Conservation (phyloP, 441 rosid genomes). For the Daphne laureola region DNA sequence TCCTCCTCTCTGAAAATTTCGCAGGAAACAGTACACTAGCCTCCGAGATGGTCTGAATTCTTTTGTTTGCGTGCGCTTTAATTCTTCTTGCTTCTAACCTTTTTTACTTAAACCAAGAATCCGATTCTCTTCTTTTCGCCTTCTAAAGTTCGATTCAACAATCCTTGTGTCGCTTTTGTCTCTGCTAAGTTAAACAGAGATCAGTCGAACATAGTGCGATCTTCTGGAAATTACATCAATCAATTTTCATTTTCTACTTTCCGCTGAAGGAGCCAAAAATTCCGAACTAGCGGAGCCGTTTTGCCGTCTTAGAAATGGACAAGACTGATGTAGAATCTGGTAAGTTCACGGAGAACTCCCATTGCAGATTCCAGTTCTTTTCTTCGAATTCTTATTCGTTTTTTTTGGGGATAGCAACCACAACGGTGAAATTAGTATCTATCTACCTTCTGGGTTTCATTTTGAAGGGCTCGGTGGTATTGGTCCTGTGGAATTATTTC, state of each 20-base stretch:
- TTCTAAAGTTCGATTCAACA: neutral
- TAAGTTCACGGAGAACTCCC: constrained; percentile 30
- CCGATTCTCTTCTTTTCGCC: constrained; percentile 24
- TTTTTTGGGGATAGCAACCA: constrained; percentile 24
- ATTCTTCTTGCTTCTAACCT: neutral
- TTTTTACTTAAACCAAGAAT: constrained; percentile 25
- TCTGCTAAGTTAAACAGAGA: constrained; percentile 9
- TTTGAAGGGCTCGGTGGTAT: constrained; percentile 20
- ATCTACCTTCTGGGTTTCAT: constrained; percentile 4
- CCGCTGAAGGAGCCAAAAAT: constrained; percentile 4
- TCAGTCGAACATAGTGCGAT: constrained; percentile 22
- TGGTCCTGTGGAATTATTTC: constrained; percentile 24
- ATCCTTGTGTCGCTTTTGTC: constrained; percentile 9
- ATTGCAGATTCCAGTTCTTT: constrained; percentile 26
- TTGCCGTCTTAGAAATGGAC: constrained; percentile 37
- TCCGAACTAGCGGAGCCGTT: constrained; percentile 20
- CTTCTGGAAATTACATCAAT: constrained; percentile 13
- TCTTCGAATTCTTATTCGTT: constrained; percentile 10
- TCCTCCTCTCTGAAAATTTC: too few species aligned
- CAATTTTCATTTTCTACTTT: constrained; percentile 19
- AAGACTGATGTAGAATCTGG: constrained; percentile 41
- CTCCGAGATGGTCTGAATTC: too few species aligned
- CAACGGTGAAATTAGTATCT: constrained; percentile 10
- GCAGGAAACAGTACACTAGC: too few species aligned
- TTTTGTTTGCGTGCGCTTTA: neutral